Conservation (phyloP, 306 rosid species). For the Ziziphus jujuba region DNA sequence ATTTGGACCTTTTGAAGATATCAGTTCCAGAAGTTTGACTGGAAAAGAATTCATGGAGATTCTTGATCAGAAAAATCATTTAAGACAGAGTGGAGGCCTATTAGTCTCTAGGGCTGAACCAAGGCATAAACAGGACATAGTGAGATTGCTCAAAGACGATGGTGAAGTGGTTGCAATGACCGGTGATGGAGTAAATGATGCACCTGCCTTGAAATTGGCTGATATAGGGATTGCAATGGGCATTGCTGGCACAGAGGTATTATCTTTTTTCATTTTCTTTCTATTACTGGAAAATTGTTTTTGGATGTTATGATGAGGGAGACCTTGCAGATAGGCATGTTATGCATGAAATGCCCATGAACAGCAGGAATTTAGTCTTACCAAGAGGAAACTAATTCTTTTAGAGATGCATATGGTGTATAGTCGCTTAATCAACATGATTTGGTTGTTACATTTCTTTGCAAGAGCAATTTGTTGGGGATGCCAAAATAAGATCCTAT, state of each 20-base stretch:
- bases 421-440: no score
- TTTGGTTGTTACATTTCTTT: no score
- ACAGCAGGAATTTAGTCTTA: no score
- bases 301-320: not conserved
- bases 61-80: slow-evolving; percentile 42
- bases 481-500: no score
- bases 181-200: slow-evolving; percentile 92
- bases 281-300: not conserved
- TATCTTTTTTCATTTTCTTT: slow-evolving; percentile 3
- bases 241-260: slow-evolving; percentile 88
- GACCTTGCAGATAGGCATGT: not conserved
- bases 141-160: slow-evolving; percentile 74
- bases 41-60: slow-evolving; percentile 67
- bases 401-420: no score
- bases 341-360: no score
- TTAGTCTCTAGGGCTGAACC: slow-evolving; percentile 90
- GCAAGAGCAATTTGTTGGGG: no score
- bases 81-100: slow-evolving; percentile 59
- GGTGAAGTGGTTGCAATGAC: slow-evolving; percentile 94
- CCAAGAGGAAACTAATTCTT: no score
- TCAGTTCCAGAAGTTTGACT: slow-evolving; percentile 51
- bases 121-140: slow-evolving; percentile 83
- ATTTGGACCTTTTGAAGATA: slow-evolving; percentile 51
- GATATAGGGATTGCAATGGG: slow-evolving; percentile 95
- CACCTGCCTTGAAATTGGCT: slow-evolving; percentile 88